Conservation (phyloP, 2,329 filamentous ascomycete genomes). For the Pyricularia pennisetigena region DNA sequence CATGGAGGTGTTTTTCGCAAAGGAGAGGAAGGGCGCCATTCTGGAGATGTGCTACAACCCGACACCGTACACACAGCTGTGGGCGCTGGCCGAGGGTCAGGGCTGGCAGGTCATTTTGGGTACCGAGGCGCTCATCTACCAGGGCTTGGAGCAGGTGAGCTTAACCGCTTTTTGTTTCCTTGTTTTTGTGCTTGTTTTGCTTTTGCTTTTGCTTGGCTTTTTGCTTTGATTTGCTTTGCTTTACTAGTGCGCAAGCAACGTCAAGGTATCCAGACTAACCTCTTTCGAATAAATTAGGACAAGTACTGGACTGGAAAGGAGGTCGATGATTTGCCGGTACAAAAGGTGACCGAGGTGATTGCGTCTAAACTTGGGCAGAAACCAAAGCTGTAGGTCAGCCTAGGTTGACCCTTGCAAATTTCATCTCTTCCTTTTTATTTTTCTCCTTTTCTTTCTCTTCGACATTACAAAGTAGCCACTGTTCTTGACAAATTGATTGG, state of each 20-base stretch:
- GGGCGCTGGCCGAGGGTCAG: constrained; percentile 44
- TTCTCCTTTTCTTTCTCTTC: not conserved
- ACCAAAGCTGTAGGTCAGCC: constrained; percentile 15
- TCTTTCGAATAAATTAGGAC: constrained; percentile 19
- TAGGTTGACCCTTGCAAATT: not conserved
- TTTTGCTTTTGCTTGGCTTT: too few species aligned
- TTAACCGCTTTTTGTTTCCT: not conserved
- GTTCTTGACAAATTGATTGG: not conserved
- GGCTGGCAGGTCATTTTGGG: constrained; percentile 69
- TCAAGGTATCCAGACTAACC: not conserved
- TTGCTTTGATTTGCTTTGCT: too few species aligned
- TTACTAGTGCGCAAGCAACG: too few species aligned
- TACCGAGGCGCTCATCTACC: constrained; percentile 69
- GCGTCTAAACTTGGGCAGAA: constrained; percentile 27
- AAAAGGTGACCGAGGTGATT: constrained; percentile 45
- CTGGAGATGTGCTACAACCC: constrained; percentile 83
- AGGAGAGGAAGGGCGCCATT: constrained; percentile 53
- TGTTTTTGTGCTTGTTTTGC: too few species aligned
- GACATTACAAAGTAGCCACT: not conserved
- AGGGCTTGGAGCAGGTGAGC: constrained; percentile 56
- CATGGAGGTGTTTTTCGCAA: constrained; percentile 33
- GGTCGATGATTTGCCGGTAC: constrained; percentile 47
- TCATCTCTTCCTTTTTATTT: not conserved
- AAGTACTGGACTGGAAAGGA: constrained; percentile 55
- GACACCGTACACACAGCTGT: constrained; percentile 56